Evolutionary conservation across 805 yeast genomes (phyloP).

Genomic region (Wickerhamomyces canadensis): DNA sequence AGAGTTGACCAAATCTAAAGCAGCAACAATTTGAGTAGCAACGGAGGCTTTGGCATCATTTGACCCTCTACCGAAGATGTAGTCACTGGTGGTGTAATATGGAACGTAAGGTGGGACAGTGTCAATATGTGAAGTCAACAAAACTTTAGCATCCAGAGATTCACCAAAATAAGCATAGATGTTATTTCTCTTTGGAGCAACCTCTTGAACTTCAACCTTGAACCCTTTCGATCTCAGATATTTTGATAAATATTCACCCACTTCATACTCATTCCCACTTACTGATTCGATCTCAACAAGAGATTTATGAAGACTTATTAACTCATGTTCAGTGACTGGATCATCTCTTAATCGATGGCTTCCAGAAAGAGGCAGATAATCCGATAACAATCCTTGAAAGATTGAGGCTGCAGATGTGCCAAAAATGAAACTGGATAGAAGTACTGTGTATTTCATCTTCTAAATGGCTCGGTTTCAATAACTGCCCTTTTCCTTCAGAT

Average conservation of each 20-base stretch:
- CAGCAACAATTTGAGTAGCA: conserved; percentile 54
- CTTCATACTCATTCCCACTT: conserved; percentile 15
- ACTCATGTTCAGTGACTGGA: conserved; percentile 13
- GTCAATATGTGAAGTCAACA: conserved; percentile 62
- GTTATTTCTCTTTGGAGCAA: conserved; percentile 36
- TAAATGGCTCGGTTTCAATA: too few species aligned
- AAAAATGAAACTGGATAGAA: conserved; percentile 3
- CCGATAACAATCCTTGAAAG: conserved; percentile 1
- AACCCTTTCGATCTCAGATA: conserved; percentile 32
- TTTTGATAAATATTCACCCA: conserved; percentile 10
- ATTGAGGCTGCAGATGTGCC: conserved; percentile 8
- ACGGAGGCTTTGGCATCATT: conserved; percentile 71
- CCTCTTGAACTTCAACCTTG: conserved; percentile 43
- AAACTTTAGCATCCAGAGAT: conserved; percentile 35
- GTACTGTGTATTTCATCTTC: conserved; percentile 6
- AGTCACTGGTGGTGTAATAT: conserved; percentile 39
- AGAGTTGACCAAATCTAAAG: conserved; percentile 37
- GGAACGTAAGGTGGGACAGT: conserved; percentile 66
- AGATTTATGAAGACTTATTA: conserved; percentile 21
- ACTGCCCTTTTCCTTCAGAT: too few species aligned
- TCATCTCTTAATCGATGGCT: too few species aligned
- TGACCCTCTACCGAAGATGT: conserved; percentile 61
- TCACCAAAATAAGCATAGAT: conserved; percentile 55
- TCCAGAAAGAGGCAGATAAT: conserved; percentile 2
- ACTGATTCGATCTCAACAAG: conserved; percentile 23